Conservation (phyloP, 495 filamentous ascomycete genomes). For the Friedmanniomyces simplex region DNA sequence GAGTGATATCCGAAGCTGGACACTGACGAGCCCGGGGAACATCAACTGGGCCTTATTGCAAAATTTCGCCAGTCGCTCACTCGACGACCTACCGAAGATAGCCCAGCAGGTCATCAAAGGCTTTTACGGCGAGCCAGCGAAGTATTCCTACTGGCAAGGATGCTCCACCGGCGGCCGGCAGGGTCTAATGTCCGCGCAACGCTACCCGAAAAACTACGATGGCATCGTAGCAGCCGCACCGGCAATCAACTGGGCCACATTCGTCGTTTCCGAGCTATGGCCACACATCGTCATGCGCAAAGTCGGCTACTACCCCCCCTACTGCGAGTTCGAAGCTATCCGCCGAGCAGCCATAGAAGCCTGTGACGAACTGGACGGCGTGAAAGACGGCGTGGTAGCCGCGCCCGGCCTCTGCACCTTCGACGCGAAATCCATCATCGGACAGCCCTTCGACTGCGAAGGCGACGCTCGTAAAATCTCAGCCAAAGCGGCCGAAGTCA, state of each 20-base stretch:
- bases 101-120: slow-evolving; percentile 20
- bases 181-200: slow-evolving; percentile 20
- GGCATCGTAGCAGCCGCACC: slow-evolving; percentile 25
- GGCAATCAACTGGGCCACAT: slow-evolving; percentile 28
- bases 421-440: slow-evolving; percentile 29
- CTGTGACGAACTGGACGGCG: slow-evolving; percentile 36
- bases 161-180: slow-evolving; percentile 27
- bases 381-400: slow-evolving; percentile 32
- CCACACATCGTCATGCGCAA: slow-evolving; percentile 26
- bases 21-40: slow-evolving; percentile 24
- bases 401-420: slow-evolving; percentile 33
- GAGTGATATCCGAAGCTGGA: slow-evolving; percentile 17
- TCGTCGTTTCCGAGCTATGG: slow-evolving; percentile 25
- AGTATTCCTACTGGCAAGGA: slow-evolving; percentile 26
- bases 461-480: slow-evolving; percentile 11
- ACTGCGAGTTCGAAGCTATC: slow-evolving; percentile 26
- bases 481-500: slow-evolving; percentile 17
- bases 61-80: slow-evolving; percentile 23
- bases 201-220: slow-evolving; percentile 23
- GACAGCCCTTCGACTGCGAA: slow-evolving; percentile 20
- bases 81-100: slow-evolving; percentile 20
- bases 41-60: slow-evolving; percentile 21
- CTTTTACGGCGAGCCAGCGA: slow-evolving; percentile 19
- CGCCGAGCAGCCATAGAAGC: slow-evolving; percentile 21
- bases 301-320: slow-evolving; percentile 6